Evolutionary conservation across 2,329 filamentous ascomycete species (phyloP).

Genomic region (Colletotrichum chrysophilum): DNA sequence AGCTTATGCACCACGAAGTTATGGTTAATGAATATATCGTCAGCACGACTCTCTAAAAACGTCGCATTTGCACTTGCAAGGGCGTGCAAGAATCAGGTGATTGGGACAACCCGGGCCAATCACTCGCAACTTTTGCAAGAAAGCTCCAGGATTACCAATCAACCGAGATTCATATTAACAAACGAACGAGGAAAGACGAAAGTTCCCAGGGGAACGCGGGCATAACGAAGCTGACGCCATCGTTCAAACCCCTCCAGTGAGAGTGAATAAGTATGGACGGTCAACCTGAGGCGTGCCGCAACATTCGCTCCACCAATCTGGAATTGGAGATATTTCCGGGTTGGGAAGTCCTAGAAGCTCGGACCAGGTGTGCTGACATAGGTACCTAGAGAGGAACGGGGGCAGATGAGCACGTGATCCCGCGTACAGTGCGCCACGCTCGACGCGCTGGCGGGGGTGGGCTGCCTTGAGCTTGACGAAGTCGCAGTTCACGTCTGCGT

Average conservation of each 20-base stretch:
- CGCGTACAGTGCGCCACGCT: slow-evolving; percentile 3
- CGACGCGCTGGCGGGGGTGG: background rate
- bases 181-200: background rate
- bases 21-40: background rate
- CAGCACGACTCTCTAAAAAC: background rate
- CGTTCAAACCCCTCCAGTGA: background rate
- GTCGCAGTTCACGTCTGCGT: background rate
- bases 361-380: background rate
- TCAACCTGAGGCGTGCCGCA: background rate
- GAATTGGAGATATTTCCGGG: background rate
- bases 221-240: background rate
- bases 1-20: background rate
- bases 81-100: background rate
- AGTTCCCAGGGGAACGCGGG: background rate
- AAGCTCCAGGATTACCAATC: background rate
- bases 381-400: background rate
- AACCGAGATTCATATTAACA: background rate
- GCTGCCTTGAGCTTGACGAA: background rate
- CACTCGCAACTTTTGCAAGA: background rate
- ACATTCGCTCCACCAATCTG: background rate
- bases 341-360: background rate
- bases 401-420: slow-evolving; percentile 7
- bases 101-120: background rate
- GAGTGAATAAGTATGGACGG: background rate
- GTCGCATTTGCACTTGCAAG: background rate